Conservation (phyloP, 192 early-diverging fungal species). For the Coemansia sp. region DNA sequence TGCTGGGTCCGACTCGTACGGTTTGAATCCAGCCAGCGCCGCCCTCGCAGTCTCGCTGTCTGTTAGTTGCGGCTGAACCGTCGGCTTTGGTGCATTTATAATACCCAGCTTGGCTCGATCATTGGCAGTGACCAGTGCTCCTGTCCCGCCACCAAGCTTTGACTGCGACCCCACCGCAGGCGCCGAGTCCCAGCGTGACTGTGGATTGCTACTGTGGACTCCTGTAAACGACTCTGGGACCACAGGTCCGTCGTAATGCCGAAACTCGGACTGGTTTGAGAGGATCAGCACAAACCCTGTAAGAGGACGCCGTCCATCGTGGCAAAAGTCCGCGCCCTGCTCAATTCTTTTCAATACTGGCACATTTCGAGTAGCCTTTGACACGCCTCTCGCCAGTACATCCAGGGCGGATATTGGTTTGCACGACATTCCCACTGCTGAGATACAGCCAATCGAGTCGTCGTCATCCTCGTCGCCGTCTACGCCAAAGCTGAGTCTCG, state of each 20-base stretch:
- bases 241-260: slow-evolving; percentile 1
- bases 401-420: background rate
- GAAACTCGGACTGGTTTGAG: slow-evolving; percentile 1
- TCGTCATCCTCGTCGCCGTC: slow-evolving; percentile 21
- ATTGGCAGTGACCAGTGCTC: slow-evolving; percentile 4
- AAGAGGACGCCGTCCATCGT: slow-evolving; percentile 12
- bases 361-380: background rate
- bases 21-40: slow-evolving; percentile 12
- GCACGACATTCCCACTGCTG: background rate
- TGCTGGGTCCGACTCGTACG: slow-evolving; percentile 1
- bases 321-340: slow-evolving; percentile 2
- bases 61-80: background rate
- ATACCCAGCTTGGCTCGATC: slow-evolving; percentile 10
- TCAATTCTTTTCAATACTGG: background rate
- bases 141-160: background rate
- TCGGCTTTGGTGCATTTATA: slow-evolving; percentile 2
- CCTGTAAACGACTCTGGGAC: slow-evolving; percentile 22
- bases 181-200: slow-evolving; percentile 23
- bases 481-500: slow-evolving; percentile 32
- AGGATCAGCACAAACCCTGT: slow-evolving; percentile 15
- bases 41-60: background rate
- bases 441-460: background rate
- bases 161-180: slow-evolving; percentile 12
- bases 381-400: background rate
- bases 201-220: background rate